Base-by-base conservation (phyloP, 2,329 filamentous ascomycete species). In the Metarhizium guizhouense region DNA sequence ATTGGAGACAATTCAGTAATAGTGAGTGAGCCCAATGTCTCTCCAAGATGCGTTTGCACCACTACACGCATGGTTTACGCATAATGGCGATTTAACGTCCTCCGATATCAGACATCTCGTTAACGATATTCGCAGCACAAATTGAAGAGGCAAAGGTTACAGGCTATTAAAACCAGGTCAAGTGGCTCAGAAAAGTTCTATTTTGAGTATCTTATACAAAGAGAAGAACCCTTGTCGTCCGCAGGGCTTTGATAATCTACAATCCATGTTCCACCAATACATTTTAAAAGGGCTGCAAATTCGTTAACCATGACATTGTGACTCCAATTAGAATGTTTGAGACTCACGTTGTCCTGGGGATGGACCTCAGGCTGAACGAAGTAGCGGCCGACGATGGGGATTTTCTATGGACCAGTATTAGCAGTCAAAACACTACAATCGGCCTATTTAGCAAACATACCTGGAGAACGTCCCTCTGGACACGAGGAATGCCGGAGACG, bases 281-380 rank as follows among this genome's bases (percentile, higher is more conserved):
- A 60, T 65, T 34, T 74, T 74, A 75, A 65, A 75, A 75, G 53
- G 73, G 72, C 73, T 74, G 32, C 11, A 13, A 34, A 6, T 16
- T 38, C 3, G 56, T 72, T 60, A 72, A 65, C 32, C 3, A 36
- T 14, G 34, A 25, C 29, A 7, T 10, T 6, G 16, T 20, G 13
- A 38, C 16, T 30, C 7, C 13, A 30, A 1, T 18, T 30, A 49
- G 13, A 5, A 3, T 10, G 11, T 11, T 30, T 34, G 14, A 6
- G 11, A 76, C 81, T 74, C 64, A 85, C 82, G 72, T 84, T 85
- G 72, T 86, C 83, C 58, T 82, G 80, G 57, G 82, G 73, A 62
- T 80, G 77, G 62, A 81, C 63, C 66, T 82, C 76, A 67, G 78
- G 73, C 68, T 79, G 76, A 63, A 74, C 63, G 68, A 77, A 85